Conservation (phyloP, 2,329 filamentous ascomycete genomes). For the Xylariaceae sp. region DNA sequence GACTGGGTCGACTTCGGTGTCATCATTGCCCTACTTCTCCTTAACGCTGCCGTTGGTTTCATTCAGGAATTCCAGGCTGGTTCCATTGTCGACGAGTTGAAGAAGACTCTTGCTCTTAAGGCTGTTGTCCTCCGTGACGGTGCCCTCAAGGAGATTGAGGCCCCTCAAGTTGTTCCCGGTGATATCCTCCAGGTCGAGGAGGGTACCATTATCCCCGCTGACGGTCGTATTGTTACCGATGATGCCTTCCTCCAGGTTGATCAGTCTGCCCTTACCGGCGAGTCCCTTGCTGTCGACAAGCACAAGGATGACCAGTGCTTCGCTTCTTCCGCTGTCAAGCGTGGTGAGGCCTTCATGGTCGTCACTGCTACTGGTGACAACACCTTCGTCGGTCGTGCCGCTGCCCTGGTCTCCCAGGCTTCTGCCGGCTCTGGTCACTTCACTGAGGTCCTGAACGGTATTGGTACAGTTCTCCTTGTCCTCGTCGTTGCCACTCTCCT, state of each 20-base stretch:
- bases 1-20: conserved; percentile 94
- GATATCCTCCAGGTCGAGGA: conserved; percentile 88
- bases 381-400: conserved; percentile 84
- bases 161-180: conserved; percentile 78
- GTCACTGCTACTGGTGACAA: conserved; percentile 81
- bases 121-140: conserved; percentile 81
- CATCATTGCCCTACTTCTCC: conserved; percentile 74
- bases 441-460: conserved; percentile 83
- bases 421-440: conserved; percentile 75
- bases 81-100: conserved; percentile 84
- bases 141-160: conserved; percentile 70
- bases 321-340: conserved; percentile 83
- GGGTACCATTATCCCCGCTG: conserved; percentile 86
- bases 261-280: conserved; percentile 86
- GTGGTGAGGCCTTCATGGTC: conserved; percentile 78
- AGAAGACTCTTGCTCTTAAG: conserved; percentile 85
- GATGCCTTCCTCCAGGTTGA: conserved; percentile 84
- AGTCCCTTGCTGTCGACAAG: conserved; percentile 89
- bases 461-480: conserved; percentile 73
- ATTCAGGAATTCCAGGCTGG: conserved; percentile 86
- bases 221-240: conserved; percentile 79
- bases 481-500: conserved; percentile 77
- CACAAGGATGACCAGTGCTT: conserved; percentile 76
- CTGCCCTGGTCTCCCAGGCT: conserved; percentile 76
- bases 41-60: conserved; percentile 83